Evolutionary conservation across 768 basidiomycete species (phyloP).

Genomic region (Tricholoma saponaceum): DNA sequence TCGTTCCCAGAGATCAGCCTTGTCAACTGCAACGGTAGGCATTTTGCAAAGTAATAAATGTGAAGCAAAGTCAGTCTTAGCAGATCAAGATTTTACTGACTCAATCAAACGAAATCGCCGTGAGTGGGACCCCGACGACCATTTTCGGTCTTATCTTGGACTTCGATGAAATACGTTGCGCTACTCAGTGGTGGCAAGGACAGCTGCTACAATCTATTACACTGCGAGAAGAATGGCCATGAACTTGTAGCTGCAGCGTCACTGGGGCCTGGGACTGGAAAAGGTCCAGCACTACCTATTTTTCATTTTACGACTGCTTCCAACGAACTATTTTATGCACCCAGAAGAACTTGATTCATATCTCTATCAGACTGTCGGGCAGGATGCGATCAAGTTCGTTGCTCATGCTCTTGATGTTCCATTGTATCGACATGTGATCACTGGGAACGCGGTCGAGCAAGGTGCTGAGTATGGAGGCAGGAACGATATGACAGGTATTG

Average conservation of each 20-base stretch:
- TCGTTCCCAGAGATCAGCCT: slow-evolving; percentile 87
- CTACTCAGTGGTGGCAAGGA: slow-evolving; percentile 98
- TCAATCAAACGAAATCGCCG: slow-evolving; percentile 21
- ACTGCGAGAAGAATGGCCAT: slow-evolving; percentile 85
- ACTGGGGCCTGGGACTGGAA: slow-evolving; percentile 76
- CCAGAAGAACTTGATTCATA: slow-evolving; percentile 99
- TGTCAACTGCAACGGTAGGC: slow-evolving; percentile 96
- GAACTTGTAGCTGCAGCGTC: slow-evolving; percentile 86
- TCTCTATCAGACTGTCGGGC: slow-evolving; percentile 98
- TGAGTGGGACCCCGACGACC: slow-evolving; percentile 17
- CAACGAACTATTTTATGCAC: slow-evolving; percentile 16
- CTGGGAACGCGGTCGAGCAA: slow-evolving; percentile 76
- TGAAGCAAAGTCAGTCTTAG: slow-evolving; percentile 2
- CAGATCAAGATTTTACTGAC: slow-evolving; percentile 4
- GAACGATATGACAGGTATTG: slow-evolving; percentile 40
- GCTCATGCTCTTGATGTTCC: slow-evolving; percentile 85
- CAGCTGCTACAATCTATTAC: slow-evolving; percentile 91
- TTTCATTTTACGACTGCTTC: slow-evolving; percentile 14
- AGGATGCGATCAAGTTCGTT: slow-evolving; percentile 85
- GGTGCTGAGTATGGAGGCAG: slow-evolving; percentile 83
- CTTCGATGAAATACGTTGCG: slow-evolving; percentile 84
- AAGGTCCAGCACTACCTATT: slow-evolving; percentile 53
- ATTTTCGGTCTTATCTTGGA: slow-evolving; percentile 9
- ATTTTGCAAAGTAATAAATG: slow-evolving; percentile 37
- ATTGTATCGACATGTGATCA: slow-evolving; percentile 77